A percentile compares a stretch with the other conserved stretches of the same genome.
Conservation (phyloP, 768 basidiomycete genomes). For the Boletus sp. region DNA sequence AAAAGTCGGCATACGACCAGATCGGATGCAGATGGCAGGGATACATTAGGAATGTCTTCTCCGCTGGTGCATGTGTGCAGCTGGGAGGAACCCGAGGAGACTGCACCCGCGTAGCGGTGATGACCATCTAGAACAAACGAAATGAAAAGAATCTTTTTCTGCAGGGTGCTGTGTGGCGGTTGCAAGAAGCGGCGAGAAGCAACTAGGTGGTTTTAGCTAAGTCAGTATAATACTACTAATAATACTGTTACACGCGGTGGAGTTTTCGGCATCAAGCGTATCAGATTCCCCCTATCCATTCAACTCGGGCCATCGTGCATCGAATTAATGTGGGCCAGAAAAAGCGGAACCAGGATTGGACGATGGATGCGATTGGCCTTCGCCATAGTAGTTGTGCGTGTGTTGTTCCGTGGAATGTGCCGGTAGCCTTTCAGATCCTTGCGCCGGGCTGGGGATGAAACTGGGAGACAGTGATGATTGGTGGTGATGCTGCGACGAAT, state of each 20-base stretch:
- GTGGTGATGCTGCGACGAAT: constrained; percentile 32
- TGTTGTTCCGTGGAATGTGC: constrained; percentile 25
- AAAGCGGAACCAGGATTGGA: constrained; percentile 28
- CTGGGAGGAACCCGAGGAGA: constrained; percentile 20
- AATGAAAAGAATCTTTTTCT: constrained; percentile 17
- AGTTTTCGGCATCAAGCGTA: constrained; percentile 20
- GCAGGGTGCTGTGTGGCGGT: constrained; percentile 17
- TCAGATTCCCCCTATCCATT: constrained; percentile 23
- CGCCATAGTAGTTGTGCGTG: constrained; percentile 32
- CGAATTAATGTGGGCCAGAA: constrained; percentile 30
- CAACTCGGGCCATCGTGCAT: background rate
- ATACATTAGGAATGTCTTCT: constrained; percentile 25
- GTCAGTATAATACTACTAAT: constrained; percentile 36
- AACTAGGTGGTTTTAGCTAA: constrained; percentile 32
- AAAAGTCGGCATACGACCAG: constrained; percentile 14
- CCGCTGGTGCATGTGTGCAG: constrained; percentile 17
- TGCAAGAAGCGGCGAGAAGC: constrained; percentile 30
- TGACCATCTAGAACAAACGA: constrained; percentile 20
- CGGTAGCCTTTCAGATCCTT: constrained; percentile 30
- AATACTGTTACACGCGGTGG: constrained; percentile 33
- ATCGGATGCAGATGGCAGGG: constrained; percentile 24
- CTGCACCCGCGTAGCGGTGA: constrained; percentile 23
- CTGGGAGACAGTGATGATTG: constrained; percentile 28
- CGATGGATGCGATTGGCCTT: constrained; percentile 27
- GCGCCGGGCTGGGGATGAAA: constrained; percentile 32